Evolutionary conservation across 371 early-diverging fungal species (phyloP).

Genomic region (Polyrhizophydium stewartii): DNA sequence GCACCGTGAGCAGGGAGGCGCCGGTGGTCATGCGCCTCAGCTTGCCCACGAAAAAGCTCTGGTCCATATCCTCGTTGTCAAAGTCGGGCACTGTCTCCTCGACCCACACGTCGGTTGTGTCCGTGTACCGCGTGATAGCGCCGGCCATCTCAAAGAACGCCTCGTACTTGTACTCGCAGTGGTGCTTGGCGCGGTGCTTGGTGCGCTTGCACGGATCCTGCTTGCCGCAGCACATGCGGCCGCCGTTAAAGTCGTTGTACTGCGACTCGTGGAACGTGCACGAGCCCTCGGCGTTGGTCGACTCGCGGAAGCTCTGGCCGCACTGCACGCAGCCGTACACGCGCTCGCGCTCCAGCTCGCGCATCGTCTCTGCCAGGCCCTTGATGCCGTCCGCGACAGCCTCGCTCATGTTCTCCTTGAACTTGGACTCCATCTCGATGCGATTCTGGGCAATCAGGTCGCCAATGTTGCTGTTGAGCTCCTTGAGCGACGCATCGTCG

Average conservation of each 20-base stretch:
- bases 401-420: conserved; percentile 33
- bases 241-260: background rate
- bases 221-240: conserved; percentile 37
- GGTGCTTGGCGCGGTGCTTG: conserved; percentile 36
- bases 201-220: conserved; percentile 28
- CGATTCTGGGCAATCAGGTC: conserved; percentile 37
- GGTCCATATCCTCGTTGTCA: conserved; percentile 14
- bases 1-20: conserved; percentile 16
- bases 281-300: conserved; percentile 37
- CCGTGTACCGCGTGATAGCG: conserved; percentile 26
- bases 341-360: conserved; percentile 30
- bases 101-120: conserved; percentile 26
- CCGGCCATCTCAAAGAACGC: conserved; percentile 29
- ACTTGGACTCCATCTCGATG: conserved; percentile 21
- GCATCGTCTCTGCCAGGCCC: conserved; percentile 24
- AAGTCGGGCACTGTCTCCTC: conserved; percentile 16
- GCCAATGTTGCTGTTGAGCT: conserved; percentile 35
- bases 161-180: conserved; percentile 41
- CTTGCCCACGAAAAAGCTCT: conserved; percentile 20
- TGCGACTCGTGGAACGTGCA: conserved; percentile 39
- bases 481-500: conserved; percentile 38
- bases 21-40: conserved; percentile 25
- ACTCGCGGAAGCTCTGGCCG: conserved; percentile 31
- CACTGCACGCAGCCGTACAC: conserved; percentile 43
- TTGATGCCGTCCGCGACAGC: conserved; percentile 39